These are phyloP conservation scores for Cyclanthera cordifolia DNA, from an alignment of 306 rosid species.

Conservation along the genomic window DNA sequence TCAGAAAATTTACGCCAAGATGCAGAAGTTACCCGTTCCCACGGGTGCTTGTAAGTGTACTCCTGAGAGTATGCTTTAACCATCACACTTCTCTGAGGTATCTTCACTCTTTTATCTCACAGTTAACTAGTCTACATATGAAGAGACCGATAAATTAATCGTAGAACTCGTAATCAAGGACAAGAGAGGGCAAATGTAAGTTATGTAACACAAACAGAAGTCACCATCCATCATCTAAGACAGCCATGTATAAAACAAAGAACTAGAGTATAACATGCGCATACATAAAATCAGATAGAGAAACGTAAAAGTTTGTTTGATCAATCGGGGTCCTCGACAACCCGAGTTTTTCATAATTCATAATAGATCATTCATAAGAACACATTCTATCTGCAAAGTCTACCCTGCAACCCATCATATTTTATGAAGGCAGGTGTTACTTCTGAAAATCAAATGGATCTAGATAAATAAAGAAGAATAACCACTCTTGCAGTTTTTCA, in stretches of 20 bases:
- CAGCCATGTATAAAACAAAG: neutral
- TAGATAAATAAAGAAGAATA: neutral
- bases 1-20: slow-evolving; percentile 91
- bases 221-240: neutral
- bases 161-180: neutral
- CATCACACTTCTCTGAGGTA: slow-evolving; percentile 27
- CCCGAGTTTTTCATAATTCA: neutral
- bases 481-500: neutral
- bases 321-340: neutral
- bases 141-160: neutral
- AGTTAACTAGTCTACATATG: neutral
- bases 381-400: no score
- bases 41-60: slow-evolving; percentile 76
- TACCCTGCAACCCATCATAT: neutral
- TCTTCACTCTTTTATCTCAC: neutral
- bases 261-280: neutral
- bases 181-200: neutral
- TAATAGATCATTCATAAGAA: neutral
- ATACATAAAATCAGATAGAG: neutral
- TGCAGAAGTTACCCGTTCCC: slow-evolving; percentile 85
- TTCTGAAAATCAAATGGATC: neutral
- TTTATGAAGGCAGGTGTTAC: neutral
- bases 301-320: neutral
- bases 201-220: neutral
- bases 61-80: slow-evolving; percentile 74